Percentiles rank a stretch among this genome's conserved stretches.
Conservation (phyloP, 2,329 filamentous ascomycete genomes). For the Fusarium burgessii region DNA sequence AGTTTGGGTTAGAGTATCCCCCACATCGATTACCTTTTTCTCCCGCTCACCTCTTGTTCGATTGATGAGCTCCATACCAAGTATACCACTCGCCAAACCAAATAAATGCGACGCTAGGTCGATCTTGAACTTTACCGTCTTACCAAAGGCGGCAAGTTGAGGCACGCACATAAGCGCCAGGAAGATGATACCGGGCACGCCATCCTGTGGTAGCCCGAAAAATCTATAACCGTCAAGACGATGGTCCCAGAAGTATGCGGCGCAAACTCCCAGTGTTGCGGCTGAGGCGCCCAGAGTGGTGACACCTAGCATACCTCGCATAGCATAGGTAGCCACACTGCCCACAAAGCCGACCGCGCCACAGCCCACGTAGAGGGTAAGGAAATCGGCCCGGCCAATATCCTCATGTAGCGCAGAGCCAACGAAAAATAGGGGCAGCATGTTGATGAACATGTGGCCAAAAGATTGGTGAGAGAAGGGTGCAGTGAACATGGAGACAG, state of each 20-base stretch:
- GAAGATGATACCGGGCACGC: constrained; percentile 66
- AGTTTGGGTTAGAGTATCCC: background rate
- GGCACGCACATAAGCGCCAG: constrained; percentile 63
- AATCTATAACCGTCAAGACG: constrained; percentile 67
- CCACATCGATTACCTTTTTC: constrained; percentile 37
- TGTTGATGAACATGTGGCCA: constrained; percentile 73
- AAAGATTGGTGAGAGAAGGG: constrained; percentile 76
- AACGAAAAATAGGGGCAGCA: constrained; percentile 73
- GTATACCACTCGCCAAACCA: constrained; percentile 62
- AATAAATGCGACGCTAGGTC: constrained; percentile 67
- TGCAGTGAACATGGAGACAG: constrained; percentile 71
- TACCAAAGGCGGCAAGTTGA: constrained; percentile 62
- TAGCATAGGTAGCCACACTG: constrained; percentile 65
- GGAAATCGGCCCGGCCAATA: constrained; percentile 74
- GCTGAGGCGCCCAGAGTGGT: constrained; percentile 76
- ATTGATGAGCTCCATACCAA: constrained; percentile 54
- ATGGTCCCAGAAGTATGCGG: constrained; percentile 72
- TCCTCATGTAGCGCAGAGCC: constrained; percentile 77
- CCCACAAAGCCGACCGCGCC: constrained; percentile 70
- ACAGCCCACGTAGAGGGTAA: constrained; percentile 73
- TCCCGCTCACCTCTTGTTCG: constrained; percentile 28
- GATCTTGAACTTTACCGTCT: constrained; percentile 55
- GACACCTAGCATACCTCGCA: constrained; percentile 58
- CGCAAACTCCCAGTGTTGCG: constrained; percentile 70
- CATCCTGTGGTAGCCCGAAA: constrained; percentile 68